phyloP scores from a whole-genome alignment of 176 grass and related monocot species.

The Musa acuminata region DNA sequence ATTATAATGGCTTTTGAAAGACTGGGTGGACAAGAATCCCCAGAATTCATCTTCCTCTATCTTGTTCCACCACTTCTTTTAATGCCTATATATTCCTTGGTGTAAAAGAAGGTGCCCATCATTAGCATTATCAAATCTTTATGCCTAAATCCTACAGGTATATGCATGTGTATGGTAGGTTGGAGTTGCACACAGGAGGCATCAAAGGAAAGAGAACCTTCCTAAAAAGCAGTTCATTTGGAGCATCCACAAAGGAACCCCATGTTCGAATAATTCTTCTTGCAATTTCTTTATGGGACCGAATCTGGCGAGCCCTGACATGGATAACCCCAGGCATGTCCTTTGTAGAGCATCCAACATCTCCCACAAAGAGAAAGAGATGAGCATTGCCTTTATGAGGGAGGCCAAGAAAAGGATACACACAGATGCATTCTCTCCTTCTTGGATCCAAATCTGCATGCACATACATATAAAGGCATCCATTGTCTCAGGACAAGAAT shows the following conservation, averaged over 20 bases:
- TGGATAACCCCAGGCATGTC: background rate
- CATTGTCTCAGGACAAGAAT: slow-evolving; percentile 8
- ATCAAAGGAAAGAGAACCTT: slow-evolving; percentile 1
- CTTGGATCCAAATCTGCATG: background rate
- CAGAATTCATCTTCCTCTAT: too few relatives aligned
- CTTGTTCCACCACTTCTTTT: too few relatives aligned
- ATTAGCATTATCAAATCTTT: background rate
- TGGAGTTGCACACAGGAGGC: background rate
- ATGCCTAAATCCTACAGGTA: background rate
- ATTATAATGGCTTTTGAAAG: too few relatives aligned
- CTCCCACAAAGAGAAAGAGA: slow-evolving; percentile 15
- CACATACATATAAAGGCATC: slow-evolving; percentile 3
- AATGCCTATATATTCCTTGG: too few relatives aligned
- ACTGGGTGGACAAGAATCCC: too few relatives aligned
- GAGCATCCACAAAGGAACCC: background rate
- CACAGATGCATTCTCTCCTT: background rate
- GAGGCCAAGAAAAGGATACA: background rate
- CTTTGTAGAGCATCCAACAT: slow-evolving; percentile 15
- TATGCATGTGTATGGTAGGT: background rate
- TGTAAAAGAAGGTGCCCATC: background rate
- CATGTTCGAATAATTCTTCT: background rate
- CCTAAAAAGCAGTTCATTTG: background rate
- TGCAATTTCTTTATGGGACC: slow-evolving; percentile 1
- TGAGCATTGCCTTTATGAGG: slow-evolving; percentile 7
- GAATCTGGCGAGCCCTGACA: background rate